A percentile compares a stretch with the other conserved stretches of the same genome.
phyloP scores from a whole-genome alignment of 73 alveolate genomes.

The Paramecium sexaurelia region DNA sequence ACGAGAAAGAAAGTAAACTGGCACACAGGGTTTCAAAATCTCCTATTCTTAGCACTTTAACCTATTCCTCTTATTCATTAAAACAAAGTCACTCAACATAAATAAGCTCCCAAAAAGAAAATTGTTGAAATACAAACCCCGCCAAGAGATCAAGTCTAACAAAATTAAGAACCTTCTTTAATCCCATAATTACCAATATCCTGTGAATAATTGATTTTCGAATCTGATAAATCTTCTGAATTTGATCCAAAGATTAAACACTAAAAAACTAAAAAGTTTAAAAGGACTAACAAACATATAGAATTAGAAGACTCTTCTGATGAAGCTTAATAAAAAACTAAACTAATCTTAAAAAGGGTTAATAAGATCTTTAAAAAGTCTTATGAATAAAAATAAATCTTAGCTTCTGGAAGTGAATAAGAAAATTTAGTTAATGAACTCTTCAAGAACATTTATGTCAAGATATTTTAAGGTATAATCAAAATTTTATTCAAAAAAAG shows the following conservation, averaged over 20 bases:
- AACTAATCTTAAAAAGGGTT: slow-evolving; percentile 7
- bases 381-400: slow-evolving; percentile 34
- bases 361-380: slow-evolving; percentile 43
- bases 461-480: slow-evolving; percentile 44
- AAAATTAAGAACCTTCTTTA: neutral
- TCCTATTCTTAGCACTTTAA: neutral
- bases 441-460: slow-evolving; percentile 16
- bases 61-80: neutral
- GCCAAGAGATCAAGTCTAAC: neutral
- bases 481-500: neutral
- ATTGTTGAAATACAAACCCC: neutral
- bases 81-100: neutral
- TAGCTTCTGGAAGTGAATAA: neutral
- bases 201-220: slow-evolving; percentile 23
- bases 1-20: slow-evolving; percentile 34
- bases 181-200: slow-evolving; percentile 9
- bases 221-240: slow-evolving; percentile 28
- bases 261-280: slow-evolving; percentile 9
- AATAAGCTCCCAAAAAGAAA: neutral
- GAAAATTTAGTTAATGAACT: slow-evolving; percentile 14
- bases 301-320: neutral
- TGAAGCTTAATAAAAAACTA: neutral
- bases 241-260: slow-evolving; percentile 32
- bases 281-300: neutral
- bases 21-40: neutral